Conservation (phyloP, 2,329 filamentous ascomycete genomes). For the Epichloe uncinata region DNA sequence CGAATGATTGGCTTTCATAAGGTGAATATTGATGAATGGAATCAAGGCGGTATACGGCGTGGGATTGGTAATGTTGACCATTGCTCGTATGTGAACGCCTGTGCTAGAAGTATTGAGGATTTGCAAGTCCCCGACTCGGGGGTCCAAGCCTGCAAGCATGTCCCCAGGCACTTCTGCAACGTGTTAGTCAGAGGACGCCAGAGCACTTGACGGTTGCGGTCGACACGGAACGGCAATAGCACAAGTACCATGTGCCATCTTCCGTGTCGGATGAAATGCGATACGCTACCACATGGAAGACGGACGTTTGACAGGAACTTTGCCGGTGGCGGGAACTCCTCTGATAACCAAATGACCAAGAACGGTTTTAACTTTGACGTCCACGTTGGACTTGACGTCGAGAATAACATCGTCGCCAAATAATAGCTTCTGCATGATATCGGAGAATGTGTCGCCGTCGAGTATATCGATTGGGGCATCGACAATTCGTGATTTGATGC, state of each 20-base stretch:
- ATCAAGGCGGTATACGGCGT: slow-evolving; percentile 72
- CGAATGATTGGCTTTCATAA: slow-evolving; percentile 58
- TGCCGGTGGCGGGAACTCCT: slow-evolving; percentile 72
- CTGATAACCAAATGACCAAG: slow-evolving; percentile 71
- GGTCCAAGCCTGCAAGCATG: slow-evolving; percentile 34
- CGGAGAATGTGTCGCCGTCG: slow-evolving; percentile 62
- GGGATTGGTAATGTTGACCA: slow-evolving; percentile 79
- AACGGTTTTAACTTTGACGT: slow-evolving; percentile 69
- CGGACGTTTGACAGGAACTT: slow-evolving; percentile 89
- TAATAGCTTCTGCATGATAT: slow-evolving; percentile 68
- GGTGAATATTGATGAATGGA: slow-evolving; percentile 66
- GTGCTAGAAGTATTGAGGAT: slow-evolving; percentile 60
- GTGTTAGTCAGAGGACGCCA: slow-evolving; percentile 20
- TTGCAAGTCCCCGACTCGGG: slow-evolving; percentile 56
- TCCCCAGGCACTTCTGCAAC: slow-evolving; percentile 44
- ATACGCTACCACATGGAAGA: slow-evolving; percentile 27
- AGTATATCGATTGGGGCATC: slow-evolving; percentile 75
- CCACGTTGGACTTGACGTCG: slow-evolving; percentile 64
- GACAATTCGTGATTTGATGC: slow-evolving; percentile 63
- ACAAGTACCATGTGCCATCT: slow-evolving; percentile 14
- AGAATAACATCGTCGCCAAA: slow-evolving; percentile 63
- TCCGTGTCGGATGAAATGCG: slow-evolving; percentile 8
- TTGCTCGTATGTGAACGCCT: slow-evolving; percentile 56
- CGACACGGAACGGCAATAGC: slow-evolving; percentile 5
- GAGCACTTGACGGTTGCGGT: slow-evolving; percentile 9